These are phyloP conservation scores for Cynanchum wilfordii DNA, from an alignment of 257 asterid species.

Conservation along the genomic window DNA sequence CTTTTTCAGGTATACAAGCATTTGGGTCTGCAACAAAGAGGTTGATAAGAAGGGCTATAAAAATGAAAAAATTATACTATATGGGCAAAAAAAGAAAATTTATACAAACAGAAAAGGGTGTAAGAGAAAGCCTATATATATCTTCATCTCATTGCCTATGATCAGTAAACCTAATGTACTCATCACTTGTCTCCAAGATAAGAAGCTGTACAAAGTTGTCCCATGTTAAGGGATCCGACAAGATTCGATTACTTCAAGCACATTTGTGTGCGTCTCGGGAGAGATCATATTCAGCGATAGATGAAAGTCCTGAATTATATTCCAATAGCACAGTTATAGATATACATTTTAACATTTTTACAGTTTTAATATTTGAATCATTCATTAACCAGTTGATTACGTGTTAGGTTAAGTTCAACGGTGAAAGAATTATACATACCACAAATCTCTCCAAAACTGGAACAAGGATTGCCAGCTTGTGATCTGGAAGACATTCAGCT, in stretches of 20 bases:
- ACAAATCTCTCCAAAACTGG: conserved; percentile 96
- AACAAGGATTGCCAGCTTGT: conserved; percentile 58
- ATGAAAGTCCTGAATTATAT: conserved; percentile 57
- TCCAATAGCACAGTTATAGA: too few relatives aligned
- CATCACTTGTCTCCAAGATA: not conserved
- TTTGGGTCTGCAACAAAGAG: conserved; percentile 18
- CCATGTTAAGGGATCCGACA: conserved; percentile 42
- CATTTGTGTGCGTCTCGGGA: conserved; percentile 58
- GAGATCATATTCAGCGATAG: conserved; percentile 67
- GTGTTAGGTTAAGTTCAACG: not conserved
- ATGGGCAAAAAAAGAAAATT: conserved; percentile 11
- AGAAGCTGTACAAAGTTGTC: conserved; percentile 9
- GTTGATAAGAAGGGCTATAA: conserved; percentile 5
- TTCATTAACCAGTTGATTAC: too few relatives aligned
- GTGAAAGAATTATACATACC: conserved; percentile 46
- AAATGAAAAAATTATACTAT: conserved; percentile 13
- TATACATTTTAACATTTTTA: too few relatives aligned
- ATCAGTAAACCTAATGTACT: conserved; percentile 16
- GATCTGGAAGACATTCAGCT: conserved; percentile 62
- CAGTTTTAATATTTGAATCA: too few relatives aligned
- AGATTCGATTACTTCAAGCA: conserved; percentile 78
- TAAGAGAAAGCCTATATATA: not conserved
- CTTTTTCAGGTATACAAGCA: conserved; percentile 23
- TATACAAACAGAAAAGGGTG: conserved; percentile 12
- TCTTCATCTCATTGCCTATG: conserved; percentile 12